phyloP scores from a whole-genome alignment of 1,139 yeast genomes.

The Sugiyamaella pinicola region DNA sequence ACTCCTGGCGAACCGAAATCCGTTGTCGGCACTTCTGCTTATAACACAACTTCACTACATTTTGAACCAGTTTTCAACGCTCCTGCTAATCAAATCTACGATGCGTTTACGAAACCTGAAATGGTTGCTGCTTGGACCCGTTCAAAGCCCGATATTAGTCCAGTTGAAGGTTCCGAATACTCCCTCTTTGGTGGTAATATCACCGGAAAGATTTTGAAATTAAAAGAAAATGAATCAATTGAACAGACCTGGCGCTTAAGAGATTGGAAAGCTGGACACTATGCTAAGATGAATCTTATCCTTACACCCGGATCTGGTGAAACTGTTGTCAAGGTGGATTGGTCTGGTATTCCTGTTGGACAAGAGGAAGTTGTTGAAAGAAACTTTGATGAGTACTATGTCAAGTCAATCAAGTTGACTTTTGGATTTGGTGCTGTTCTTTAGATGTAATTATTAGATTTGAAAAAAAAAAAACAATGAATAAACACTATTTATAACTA shows the following conservation, averaged over 20 bases:
- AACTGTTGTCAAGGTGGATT: conserved; percentile 74
- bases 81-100: conserved; percentile 79
- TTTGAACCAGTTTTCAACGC: conserved; percentile 83
- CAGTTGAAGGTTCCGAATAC: conserved; percentile 63
- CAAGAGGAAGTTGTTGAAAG: conserved; percentile 86
- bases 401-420: conserved; percentile 82
- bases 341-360: conserved; percentile 95
- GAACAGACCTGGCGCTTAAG: conserved; percentile 82
- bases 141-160: conserved; percentile 65
- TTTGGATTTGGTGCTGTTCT: conserved; percentile 72
- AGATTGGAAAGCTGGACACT: conserved; percentile 86
- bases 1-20: conserved; percentile 26
- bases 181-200: conserved; percentile 89
- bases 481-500: conserved; percentile 1
- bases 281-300: conserved; percentile 64
- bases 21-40: conserved; percentile 50
- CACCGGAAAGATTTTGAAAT: conserved; percentile 63
- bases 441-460: conserved; percentile 25
- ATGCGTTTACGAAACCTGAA: conserved; percentile 71
- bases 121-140: conserved; percentile 91
- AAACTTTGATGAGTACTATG: conserved; percentile 87
- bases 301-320: conserved; percentile 79
- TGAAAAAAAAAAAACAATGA: background rate
- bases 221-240: conserved; percentile 60
- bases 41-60: conserved; percentile 78